Evolutionary conservation across 495 filamentous ascomycete species (phyloP).

Genomic region (Glonium stellatum): DNA sequence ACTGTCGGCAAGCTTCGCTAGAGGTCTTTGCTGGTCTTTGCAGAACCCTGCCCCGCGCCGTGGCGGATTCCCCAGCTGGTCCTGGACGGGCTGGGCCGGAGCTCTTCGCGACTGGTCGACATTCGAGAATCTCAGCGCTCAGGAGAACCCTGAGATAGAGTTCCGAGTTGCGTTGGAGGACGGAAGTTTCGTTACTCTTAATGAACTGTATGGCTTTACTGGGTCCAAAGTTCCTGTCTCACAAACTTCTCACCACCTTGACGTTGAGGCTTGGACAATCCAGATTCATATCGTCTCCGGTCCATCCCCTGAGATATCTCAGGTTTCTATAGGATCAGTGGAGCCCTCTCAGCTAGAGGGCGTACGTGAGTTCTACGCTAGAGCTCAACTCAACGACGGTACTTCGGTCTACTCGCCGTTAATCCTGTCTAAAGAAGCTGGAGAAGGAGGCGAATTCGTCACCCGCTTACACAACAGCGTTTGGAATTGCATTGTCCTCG

Average conservation of each 20-base stretch:
- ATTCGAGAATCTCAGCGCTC: background rate
- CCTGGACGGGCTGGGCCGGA: slow-evolving; percentile 2
- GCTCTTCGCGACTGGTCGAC: background rate
- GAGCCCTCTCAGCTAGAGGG: background rate
- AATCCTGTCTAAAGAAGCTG: background rate
- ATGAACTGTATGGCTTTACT: background rate
- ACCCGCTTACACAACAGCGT: background rate
- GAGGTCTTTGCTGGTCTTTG: background rate
- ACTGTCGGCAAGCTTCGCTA: slow-evolving; percentile 2
- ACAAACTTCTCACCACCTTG: background rate
- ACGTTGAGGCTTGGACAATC: background rate
- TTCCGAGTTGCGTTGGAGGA: background rate
- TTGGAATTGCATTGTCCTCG: background rate
- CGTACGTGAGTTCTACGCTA: background rate
- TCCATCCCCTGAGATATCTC: background rate
- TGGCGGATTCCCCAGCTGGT: slow-evolving; percentile 3
- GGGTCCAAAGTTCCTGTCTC: background rate
- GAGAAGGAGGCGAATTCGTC: background rate
- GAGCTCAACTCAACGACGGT: background rate
- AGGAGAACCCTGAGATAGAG: background rate
- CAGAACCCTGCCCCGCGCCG: background rate
- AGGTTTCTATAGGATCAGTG: background rate
- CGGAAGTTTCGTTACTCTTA: background rate
- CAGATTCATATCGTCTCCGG: background rate
- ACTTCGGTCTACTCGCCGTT: background rate